Base-by-base conservation (phyloP, 2,329 filamentous ascomycete genomes). In the Elsinoe perseae region DNA sequence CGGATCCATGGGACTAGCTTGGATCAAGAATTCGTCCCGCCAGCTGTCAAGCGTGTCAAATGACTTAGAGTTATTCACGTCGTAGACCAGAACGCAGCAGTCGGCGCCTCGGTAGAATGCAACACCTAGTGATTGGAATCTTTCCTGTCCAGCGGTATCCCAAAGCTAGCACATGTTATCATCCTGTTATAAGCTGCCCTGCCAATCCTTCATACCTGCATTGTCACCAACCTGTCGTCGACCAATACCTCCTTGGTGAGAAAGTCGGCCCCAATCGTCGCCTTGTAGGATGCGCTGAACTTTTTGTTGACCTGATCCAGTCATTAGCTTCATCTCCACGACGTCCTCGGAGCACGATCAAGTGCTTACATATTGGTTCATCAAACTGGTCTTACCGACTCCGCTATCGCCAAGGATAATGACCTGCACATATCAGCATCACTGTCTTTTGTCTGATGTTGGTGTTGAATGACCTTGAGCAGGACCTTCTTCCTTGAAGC, bases 231-330 rank as follows among this genome's bases (percentile, higher is more conserved):
- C 69, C 92, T 83, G 75, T 97, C 93, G 74, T 97, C 93, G 56
- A 98, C 92, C 62, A 96, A 79, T 38, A 98, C 93, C 77, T 98
- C 93, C 72, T 95, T 95, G 57, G 93, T 98, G 60, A 98, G 80
- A 75, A 98, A 98, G 74, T 98, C 93, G 71, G 93, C 93, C 64
- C 93, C 93, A 71, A 98, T 98, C 44, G 93, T 98, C 59, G 93
- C 93, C 78, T 98, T 98, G 84, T 98, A 98, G 78, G 91, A 96
- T 64, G 91, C 92, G 72, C 91, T 96, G 79, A 98, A 98, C 74
- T 98, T 97, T 79, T 98, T 98, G 80, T 98, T 98, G 82, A 98
- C 92, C 92, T 97, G 64, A 64, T 25, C 16, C 5, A 36, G n/a
- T 7, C 2, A 27, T 53, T n/a, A 53, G 50, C 32, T 14, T 14